Conservation (phyloP, 805 yeast species). For the Priceomyces carsonii region DNA sequence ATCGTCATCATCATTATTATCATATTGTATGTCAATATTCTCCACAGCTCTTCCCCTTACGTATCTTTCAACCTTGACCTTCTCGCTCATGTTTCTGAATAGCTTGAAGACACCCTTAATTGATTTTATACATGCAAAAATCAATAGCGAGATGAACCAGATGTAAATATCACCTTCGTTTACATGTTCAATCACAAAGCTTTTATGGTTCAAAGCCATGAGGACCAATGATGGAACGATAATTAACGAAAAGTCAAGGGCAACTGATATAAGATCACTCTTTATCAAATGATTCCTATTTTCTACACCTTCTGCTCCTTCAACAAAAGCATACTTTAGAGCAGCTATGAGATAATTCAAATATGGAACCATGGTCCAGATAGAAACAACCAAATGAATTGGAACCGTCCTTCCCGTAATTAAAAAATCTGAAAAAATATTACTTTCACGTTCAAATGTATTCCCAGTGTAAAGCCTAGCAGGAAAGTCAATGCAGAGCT, state of each 20-base stretch:
- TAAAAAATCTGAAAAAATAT: conserved; percentile 8
- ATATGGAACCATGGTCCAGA: conserved; percentile 22
- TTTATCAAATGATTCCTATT: conserved; percentile 8
- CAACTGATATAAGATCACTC: conserved; percentile 12
- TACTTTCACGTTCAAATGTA: conserved; percentile 3
- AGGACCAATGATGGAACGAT: conserved; percentile 12
- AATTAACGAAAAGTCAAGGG: conserved; percentile 13
- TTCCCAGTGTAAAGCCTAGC: conserved; percentile 7
- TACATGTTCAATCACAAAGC: conserved; percentile 1
- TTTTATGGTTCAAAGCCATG: conserved; percentile 3
- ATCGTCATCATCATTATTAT: conserved; percentile 5
- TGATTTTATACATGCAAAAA: conserved; percentile 13
- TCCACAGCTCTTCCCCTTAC: conserved; percentile 58
- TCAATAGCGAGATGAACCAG: conserved; percentile 11
- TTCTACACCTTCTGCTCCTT: conserved; percentile 6
- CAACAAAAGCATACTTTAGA: conserved; percentile 8
- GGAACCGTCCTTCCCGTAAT: conserved; percentile 8
- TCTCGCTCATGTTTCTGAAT: too few relatives aligned
- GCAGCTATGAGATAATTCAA: conserved; percentile 6
- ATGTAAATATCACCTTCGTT: conserved; percentile 10
- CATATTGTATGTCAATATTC: conserved; percentile 25
- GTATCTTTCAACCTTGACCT: conserved; percentile 58
- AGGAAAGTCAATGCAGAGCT: conserved; percentile 22
- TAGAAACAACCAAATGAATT: conserved; percentile 17
- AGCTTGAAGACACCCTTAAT: too few relatives aligned